Conservation (phyloP, 495 filamentous ascomycete species). For the Cenococcum geophilum region DNA sequence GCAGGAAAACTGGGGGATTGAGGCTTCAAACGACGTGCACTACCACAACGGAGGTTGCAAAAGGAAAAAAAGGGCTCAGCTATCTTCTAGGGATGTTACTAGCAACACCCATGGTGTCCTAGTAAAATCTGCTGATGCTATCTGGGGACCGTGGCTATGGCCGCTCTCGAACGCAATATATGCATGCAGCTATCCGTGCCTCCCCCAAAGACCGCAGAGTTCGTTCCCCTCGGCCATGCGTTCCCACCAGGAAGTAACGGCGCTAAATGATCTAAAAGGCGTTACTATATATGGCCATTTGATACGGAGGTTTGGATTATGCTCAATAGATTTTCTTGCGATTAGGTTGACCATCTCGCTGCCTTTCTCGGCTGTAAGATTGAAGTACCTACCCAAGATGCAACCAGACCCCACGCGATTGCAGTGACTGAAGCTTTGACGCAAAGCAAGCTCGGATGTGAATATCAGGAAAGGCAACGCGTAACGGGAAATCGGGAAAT, state of each 20-base stretch:
- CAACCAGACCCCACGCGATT: no score
- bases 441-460: no score
- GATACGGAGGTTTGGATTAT: neutral
- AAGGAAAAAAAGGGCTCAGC: neutral
- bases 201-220: neutral
- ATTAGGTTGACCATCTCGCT: no score
- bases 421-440: no score
- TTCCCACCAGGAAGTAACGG: neutral
- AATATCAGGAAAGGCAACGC: no score
- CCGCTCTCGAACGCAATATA: neutral
- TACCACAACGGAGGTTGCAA: neutral
- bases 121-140: neutral
- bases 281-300: neutral
- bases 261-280: neutral
- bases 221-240: neutral
- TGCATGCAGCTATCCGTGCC: neutral
- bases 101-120: neutral
- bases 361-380: no score
- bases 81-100: neutral
- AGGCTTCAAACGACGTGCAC: neutral
- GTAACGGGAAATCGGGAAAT: no score
- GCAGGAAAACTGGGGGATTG: neutral
- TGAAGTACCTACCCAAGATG: no score
- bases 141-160: neutral
- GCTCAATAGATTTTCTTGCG: no score